phyloP scores from a whole-genome alignment of 1,284 basidiomycete species.

The Inonotus obliquus region DNA sequence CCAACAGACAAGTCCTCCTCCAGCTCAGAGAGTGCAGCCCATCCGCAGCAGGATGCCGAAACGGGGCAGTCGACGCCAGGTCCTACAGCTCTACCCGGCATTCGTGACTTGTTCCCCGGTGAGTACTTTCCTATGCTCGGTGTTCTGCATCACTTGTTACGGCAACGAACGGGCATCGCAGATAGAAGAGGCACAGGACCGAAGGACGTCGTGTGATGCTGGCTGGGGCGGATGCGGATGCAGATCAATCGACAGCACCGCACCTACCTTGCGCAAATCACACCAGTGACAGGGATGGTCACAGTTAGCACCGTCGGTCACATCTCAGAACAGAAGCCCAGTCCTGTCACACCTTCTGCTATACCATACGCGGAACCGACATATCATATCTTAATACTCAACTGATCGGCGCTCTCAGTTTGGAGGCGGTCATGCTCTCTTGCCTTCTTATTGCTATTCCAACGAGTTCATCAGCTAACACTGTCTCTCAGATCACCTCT shows the following conservation, averaged over 20 bases:
- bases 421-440: background rate
- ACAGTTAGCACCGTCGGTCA: background rate
- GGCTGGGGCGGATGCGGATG: no score
- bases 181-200: no score
- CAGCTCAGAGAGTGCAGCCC: background rate
- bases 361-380: no score
- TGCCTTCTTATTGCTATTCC: background rate
- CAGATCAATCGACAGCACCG: background rate
- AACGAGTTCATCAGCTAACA: background rate
- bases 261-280: background rate
- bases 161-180: background rate
- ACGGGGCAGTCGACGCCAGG: background rate
- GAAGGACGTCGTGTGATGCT: no score
- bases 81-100: constrained; percentile 8
- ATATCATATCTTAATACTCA: no score
- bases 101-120: constrained; percentile 18
- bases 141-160: background rate
- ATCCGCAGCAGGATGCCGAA: background rate
- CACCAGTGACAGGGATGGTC: background rate
- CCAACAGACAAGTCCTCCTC: background rate
- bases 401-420: no score
- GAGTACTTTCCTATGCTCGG: background rate
- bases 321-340: background rate
- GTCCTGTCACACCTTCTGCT: no score
- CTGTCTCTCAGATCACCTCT: background rate